Conservation (phyloP, 306 rosid genomes). For the Purshia tridentata region DNA sequence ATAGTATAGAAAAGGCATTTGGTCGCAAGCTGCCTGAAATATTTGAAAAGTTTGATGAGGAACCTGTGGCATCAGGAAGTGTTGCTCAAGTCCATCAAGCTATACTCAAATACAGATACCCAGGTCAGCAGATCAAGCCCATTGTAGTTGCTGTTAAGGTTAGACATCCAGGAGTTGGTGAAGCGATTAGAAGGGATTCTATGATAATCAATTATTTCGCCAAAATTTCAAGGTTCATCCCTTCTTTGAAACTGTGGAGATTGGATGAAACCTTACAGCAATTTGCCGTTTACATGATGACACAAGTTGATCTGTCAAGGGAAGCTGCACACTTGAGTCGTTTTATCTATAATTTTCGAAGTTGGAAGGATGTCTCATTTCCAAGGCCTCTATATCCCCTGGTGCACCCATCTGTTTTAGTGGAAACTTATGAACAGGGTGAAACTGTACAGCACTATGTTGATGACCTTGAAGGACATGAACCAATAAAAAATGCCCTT, state of each 20-base stretch:
- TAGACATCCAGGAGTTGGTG: conserved; percentile 78
- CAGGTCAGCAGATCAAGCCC: conserved; percentile 59
- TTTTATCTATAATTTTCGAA: conserved; percentile 68
- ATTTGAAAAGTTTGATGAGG: conserved; percentile 68
- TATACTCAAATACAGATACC: conserved; percentile 61
- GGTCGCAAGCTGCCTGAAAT: conserved; percentile 58
- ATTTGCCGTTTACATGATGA: conserved; percentile 69
- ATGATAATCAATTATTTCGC: conserved; percentile 52
- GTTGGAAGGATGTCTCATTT: conserved; percentile 72
- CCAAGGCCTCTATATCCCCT: conserved; percentile 74
- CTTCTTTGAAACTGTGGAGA: conserved; percentile 66
- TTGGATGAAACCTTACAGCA: conserved; percentile 73
- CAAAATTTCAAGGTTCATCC: conserved; percentile 47
- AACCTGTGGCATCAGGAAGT: conserved; percentile 84
- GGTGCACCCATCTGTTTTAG: conserved; percentile 81
- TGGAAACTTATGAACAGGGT: conserved; percentile 78
- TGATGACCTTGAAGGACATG: conserved; percentile 64
- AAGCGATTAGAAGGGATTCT: conserved; percentile 77
- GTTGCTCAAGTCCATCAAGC: conserved; percentile 88
- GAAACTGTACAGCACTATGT: conserved; percentile 62
- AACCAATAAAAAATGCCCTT: conserved; percentile 54
- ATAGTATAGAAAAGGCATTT: conserved; percentile 66
- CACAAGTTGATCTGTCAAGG: conserved; percentile 83
- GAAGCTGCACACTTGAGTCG: conserved; percentile 81
- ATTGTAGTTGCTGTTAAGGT: conserved; percentile 77